These are phyloP conservation scores for Hermanozyma aechmeae DNA, from an alignment of 805 yeast species.

Conservation along the genomic window DNA sequence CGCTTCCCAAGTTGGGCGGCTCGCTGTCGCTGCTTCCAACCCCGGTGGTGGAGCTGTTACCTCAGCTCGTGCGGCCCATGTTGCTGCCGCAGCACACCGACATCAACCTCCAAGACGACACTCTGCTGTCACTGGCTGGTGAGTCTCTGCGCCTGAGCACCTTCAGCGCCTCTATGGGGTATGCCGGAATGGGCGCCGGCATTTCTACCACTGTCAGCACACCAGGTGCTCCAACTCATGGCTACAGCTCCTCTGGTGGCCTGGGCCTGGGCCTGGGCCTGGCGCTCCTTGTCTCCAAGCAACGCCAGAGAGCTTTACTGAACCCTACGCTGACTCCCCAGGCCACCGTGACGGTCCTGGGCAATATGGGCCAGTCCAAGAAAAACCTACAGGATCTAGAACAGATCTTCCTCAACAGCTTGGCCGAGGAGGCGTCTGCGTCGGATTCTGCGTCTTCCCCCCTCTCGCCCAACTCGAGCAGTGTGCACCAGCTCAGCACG, in stretches of 20 bases:
- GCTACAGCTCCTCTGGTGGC: neutral
- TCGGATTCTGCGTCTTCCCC: no score
- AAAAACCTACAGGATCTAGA: constrained; percentile 21
- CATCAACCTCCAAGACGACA: constrained; percentile 3
- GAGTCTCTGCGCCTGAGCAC: constrained; percentile 7
- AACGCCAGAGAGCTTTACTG: no score
- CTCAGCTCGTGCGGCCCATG: constrained; percentile 3
- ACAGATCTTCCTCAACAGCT: constrained; percentile 24
- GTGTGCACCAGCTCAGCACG: constrained; percentile 12
- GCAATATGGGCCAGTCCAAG: constrained; percentile 20
- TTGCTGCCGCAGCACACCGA: constrained; percentile 9
- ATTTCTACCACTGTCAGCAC: constrained; percentile 2
- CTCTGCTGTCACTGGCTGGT: constrained; percentile 7
- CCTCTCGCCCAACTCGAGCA: no score
- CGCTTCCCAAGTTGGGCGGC: constrained; percentile 11
- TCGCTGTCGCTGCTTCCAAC: no score
- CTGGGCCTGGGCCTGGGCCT: constrained; percentile 1
- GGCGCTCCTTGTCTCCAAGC: constrained; percentile 5
- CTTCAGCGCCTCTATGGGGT: constrained; percentile 4
- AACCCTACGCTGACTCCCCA: no score
- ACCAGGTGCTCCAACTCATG: constrained; percentile 4
- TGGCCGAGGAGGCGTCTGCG: constrained; percentile 4
- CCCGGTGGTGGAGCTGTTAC: no score
- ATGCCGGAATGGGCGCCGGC: constrained; percentile 1
- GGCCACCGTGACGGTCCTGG: constrained; percentile 31